A percentile compares a stretch with the other conserved stretches of the same genome.
Evolutionary conservation across 139 green algal genomes (phyloP).

Genomic region (Zygnema cylindricum): DNA sequence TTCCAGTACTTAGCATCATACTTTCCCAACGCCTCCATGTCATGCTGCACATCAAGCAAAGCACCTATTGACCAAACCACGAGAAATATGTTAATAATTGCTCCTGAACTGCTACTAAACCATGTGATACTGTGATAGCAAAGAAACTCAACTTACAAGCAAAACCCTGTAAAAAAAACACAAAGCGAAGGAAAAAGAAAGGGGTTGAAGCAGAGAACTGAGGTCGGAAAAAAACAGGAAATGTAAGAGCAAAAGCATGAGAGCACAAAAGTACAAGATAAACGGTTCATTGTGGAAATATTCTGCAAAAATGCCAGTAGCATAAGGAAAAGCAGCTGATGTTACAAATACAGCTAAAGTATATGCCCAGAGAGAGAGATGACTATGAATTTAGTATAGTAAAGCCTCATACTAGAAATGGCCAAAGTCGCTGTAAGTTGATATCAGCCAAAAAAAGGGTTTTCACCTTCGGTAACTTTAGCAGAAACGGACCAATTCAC

Average conservation of each 20-base stretch:
- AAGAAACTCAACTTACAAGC: not conserved
- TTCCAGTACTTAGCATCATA: conserved; percentile 94
- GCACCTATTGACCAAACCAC: conserved; percentile 47
- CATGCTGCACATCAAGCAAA: conserved; percentile 95
- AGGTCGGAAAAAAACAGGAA: not conserved
- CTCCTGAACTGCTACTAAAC: conserved; percentile 1
- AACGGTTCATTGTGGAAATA: too few relatives aligned
- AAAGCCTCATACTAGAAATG: too few relatives aligned
- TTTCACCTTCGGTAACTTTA: too few relatives aligned
- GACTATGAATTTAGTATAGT: too few relatives aligned
- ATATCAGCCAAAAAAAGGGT: too few relatives aligned
- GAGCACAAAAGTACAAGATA: too few relatives aligned
- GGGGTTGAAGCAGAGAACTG: not conserved
- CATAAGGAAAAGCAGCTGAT: too few relatives aligned
- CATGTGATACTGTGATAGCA: not conserved
- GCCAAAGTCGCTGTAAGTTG: too few relatives aligned
- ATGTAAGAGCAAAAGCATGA: conserved; percentile 6
- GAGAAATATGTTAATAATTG: not conserved
- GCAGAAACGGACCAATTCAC: too few relatives aligned
- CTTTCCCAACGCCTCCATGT: conserved; percentile 86
- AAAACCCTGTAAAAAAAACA: not conserved
- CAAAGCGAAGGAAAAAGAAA: not conserved
- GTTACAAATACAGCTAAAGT: too few relatives aligned
- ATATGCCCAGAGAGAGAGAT: too few relatives aligned
- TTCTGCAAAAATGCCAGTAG: too few relatives aligned